Evolutionary conservation across 2,329 filamentous ascomycete genomes (phyloP), one percentile per base, ranked within the genome.

Genomic region (Fusarium coicis): DNA sequence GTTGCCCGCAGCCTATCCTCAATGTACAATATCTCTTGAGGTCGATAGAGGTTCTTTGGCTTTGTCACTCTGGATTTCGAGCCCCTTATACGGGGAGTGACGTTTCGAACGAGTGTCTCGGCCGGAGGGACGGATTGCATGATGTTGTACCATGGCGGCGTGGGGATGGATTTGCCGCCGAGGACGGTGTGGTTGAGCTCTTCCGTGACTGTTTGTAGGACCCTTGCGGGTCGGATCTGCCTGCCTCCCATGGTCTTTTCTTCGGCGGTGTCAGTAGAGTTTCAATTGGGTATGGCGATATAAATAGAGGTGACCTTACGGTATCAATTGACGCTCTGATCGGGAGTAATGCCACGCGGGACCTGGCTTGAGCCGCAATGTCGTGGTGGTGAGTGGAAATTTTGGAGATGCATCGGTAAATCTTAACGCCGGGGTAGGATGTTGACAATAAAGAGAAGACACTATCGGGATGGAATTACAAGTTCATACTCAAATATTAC

Each of bases 1-100:
- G 91, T 90, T 75, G 84, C 87, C 72, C 96, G 92, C 78, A 99
- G 86, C 68, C 85, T 83, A 83, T 99, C 96, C 82, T 99, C 96
- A 68, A 93, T 90, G 81, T 96, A 98, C 60, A 84, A 85, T 72
- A 99, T 91, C 65, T 86, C 84, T 73, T 95, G 89, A 4, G 96
- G 96, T 76, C 91, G 90, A 86, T 95, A 98, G 77, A 97, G 85
- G 76, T 91, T 90, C 82, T 90, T 94, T 36, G 92, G 87, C 80
- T 87, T 86, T 57, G 84, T 83, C 42, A 15, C 42, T 26, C 11
- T 44, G 23, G 23, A 80, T 66, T 83, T 79, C 8, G 75, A 74
- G 32, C 76, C 59, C 53, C 79, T 80, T 77, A 89, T 88, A 62
- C 86, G 84, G 21, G 84, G 79, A 5, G 89, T 84, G 61, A 87